Evolutionary conservation across 2,329 filamentous ascomycete genomes (phyloP).

Genomic region (Bretziella fagacearum): DNA sequence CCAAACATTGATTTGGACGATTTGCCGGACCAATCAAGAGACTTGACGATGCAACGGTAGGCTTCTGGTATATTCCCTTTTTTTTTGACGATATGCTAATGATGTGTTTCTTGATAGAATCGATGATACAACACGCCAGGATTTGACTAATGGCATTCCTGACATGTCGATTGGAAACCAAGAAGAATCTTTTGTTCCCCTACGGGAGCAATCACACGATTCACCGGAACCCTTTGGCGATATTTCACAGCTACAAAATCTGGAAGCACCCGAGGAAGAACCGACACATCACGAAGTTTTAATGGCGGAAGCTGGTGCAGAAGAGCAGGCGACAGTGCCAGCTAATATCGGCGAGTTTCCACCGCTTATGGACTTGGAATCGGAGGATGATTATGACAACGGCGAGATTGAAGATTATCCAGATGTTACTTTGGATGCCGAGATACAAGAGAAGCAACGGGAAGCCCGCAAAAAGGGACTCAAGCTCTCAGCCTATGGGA

Average conservation of each 20-base stretch:
- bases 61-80: not conserved
- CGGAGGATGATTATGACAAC: conserved; percentile 10
- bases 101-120: conserved; percentile 18
- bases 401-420: conserved; percentile 11
- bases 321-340: not conserved
- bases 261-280: conserved; percentile 3
- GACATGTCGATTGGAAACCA: conserved; percentile 3
- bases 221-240: conserved; percentile 12
- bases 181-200: not conserved
- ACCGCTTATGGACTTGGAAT: conserved; percentile 10
- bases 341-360: not conserved
- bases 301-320: conserved; percentile 2
- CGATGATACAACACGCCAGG: conserved; percentile 19
- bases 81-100: not conserved
- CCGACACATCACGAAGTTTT: conserved; percentile 7
- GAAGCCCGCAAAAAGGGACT: conserved; percentile 27
- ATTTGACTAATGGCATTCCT: conserved; percentile 8
- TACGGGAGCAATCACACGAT: conserved; percentile 9
- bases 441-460: conserved; percentile 4
- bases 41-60: conserved; percentile 29
- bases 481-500: conserved; percentile 52
- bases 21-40: conserved; percentile 25
- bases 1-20: conserved; percentile 29
- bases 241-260: conserved; percentile 10
- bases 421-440: conserved; percentile 6